Evolutionary conservation across 108 stramenopile genomes (phyloP).

Genomic region (Cyclotella choctawhatcheeana): DNA sequence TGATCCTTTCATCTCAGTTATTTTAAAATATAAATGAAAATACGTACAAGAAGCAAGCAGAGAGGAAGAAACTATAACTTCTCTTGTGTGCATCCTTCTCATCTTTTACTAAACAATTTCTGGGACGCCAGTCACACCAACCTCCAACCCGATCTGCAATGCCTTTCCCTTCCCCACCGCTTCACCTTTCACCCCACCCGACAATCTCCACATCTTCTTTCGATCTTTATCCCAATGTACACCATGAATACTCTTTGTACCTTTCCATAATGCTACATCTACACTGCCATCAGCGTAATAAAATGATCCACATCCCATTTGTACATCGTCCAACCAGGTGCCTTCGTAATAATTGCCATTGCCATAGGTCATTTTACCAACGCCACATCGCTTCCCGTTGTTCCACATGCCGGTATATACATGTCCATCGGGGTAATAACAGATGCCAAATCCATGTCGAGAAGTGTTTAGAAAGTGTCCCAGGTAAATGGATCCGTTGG

Average conservation of each 20-base stretch:
- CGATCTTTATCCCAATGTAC: background rate
- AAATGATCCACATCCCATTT: conserved; percentile 5
- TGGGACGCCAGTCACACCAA: background rate
- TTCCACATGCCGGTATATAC: conserved; percentile 26
- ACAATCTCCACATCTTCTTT: background rate
- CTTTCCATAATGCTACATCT: conserved; percentile 11
- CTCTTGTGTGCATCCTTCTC: background rate
- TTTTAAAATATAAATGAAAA: too few species aligned
- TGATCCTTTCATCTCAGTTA: too few species aligned
- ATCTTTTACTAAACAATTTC: too few species aligned
- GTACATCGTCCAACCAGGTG: background rate
- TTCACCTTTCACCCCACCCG: background rate
- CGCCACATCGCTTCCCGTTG: conserved; percentile 13
- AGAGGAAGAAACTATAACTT: too few species aligned
- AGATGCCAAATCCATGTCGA: conserved; percentile 29
- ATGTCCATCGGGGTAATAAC: conserved; percentile 25
- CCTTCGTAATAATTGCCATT: conserved; percentile 26
- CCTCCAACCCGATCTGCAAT: background rate
- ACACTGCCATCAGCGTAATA: conserved; percentile 2
- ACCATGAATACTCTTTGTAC: background rate
- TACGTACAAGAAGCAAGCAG: too few species aligned
- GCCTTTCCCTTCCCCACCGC: background rate
- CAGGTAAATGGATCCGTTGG: conserved; percentile 24
- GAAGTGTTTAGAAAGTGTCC: conserved; percentile 22
- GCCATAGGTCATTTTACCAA: conserved; percentile 19